Base-by-base conservation (phyloP, 2,329 filamentous ascomycete genomes). In the Fusarium torulosum region DNA sequence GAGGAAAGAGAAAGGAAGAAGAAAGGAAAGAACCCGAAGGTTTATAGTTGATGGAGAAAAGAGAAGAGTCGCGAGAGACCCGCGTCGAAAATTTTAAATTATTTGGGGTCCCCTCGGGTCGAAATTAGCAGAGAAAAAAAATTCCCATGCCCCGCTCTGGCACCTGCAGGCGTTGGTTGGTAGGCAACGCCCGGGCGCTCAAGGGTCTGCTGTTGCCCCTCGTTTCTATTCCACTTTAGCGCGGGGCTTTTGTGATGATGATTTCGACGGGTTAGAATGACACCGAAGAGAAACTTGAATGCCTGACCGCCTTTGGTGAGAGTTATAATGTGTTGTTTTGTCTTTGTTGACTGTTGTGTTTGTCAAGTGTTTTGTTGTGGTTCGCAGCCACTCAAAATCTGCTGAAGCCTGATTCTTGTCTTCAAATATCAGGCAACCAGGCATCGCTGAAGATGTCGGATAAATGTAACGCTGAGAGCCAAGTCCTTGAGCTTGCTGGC, bases 1-100 rank as follows among this genome's bases (percentile, higher is more conserved):
- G 63, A 60, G 45, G 63, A 66, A 52, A 31, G 19, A 47, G 35
- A 41, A 20, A 37, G 61, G 45, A 51, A 51, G 51, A 55, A 54
- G 62, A 72, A 60, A 45, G n/a, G 13, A 47, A 45, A 47, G 59
- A 67, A 63, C 61, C 65, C 66, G 42, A 55, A 69, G 66, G 66
- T 69, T 64, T 67, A 61, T 60, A 66, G 65, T 43, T 54, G 21
- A 40, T 69, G 62, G 59, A 66, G 52, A 53, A 42, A 56, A 50
- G 59, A 43, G 50, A 55, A 50, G 43, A 70, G 53, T 59, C 58
- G 51, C 66, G 53, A 63, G 58, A 46, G 63, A 70, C 62, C 66
- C 63, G 59, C 67, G 67, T 63, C 55, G 43, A 72, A 72, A 71
- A 53, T 52, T 72, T 63, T 59, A 63, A 63, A 63, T 63, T 64